A percentile compares a stretch with the other conserved stretches of the same genome.
Conservation (phyloP, 2,329 filamentous ascomycete species). For the Pseudopithomyces chartarum region DNA sequence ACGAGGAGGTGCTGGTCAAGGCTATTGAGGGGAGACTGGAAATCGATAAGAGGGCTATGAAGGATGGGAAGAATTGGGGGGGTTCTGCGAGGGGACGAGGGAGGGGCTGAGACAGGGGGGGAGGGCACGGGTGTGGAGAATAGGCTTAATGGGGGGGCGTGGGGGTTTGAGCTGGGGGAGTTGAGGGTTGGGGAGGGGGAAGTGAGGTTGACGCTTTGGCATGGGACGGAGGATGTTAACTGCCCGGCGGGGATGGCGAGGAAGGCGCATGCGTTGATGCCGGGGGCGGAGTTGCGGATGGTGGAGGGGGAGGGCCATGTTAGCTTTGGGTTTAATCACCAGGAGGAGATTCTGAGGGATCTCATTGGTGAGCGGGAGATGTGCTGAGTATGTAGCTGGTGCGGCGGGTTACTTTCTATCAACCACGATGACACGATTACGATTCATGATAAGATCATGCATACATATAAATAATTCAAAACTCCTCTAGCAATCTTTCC, state of each 20-base stretch:
- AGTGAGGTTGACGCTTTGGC: slow-evolving; percentile 37
- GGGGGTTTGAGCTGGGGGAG: slow-evolving; percentile 40
- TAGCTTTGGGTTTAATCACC: slow-evolving; percentile 26
- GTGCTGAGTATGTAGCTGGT: no score
- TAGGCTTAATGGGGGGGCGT: slow-evolving; percentile 30
- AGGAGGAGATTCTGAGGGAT: slow-evolving; percentile 27
- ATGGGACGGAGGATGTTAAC: slow-evolving; percentile 37
- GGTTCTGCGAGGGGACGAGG: slow-evolving; percentile 31
- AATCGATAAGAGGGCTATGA: slow-evolving; percentile 26
- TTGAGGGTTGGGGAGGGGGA: slow-evolving; percentile 23
- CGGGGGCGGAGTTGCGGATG: slow-evolving; percentile 23
- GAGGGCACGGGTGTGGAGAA: slow-evolving; percentile 37
- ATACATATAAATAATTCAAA: no score
- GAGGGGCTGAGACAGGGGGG: slow-evolving; percentile 33
- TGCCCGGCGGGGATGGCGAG: slow-evolving; percentile 29
- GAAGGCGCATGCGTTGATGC: slow-evolving; percentile 30
- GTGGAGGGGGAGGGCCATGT: slow-evolving; percentile 34
- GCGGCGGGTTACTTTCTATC: no score
- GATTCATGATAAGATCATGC: no score
- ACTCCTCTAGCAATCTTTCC: no score
- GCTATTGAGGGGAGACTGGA: slow-evolving; percentile 25
- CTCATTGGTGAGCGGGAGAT: slow-evolving; percentile 18
- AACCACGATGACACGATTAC: no score
- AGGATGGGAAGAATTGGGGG: slow-evolving; percentile 26
- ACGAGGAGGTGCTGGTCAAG: slow-evolving; percentile 30